These are phyloP conservation scores for Penicillium sp. DNA, from an alignment of 2,329 filamentous ascomycete genomes.

Conservation along the genomic window DNA sequence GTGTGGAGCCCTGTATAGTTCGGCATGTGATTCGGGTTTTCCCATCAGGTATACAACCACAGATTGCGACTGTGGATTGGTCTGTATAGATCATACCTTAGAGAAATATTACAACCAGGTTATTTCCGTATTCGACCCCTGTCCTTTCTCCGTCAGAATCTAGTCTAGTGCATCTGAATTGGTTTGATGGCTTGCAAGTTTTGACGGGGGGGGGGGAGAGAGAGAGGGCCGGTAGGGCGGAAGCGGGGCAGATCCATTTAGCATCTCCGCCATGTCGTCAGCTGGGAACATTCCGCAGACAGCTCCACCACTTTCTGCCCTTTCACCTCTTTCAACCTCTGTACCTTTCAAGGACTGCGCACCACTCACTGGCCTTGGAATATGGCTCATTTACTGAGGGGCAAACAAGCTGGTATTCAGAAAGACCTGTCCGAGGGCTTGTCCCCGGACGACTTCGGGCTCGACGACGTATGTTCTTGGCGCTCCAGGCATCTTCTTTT, in stretches of 20 bases:
- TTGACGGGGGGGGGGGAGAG: too few relatives aligned
- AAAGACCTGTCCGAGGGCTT: slow-evolving; percentile 87
- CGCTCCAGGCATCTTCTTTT: slow-evolving; percentile 37
- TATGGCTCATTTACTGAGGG: slow-evolving; percentile 88
- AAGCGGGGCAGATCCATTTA: slow-evolving; percentile 36
- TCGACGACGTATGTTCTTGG: slow-evolving; percentile 71
- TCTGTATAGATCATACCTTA: background rate
- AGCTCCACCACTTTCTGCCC: slow-evolving; percentile 25
- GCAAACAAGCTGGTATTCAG: slow-evolving; percentile 91
- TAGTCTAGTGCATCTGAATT: background rate
- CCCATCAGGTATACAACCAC: background rate
- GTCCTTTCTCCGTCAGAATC: background rate
- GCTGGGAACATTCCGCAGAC: slow-evolving; percentile 25
- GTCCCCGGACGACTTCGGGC: slow-evolving; percentile 75
- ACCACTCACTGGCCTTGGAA: slow-evolving; percentile 23
- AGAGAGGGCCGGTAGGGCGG: slow-evolving; percentile 23
- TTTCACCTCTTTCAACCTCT: slow-evolving; percentile 14
- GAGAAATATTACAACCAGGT: background rate
- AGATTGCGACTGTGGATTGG: background rate
- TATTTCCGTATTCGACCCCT: background rate
- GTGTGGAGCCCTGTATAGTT: slow-evolving; percentile 13
- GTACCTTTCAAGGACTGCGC: slow-evolving; percentile 11
- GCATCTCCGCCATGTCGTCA: slow-evolving; percentile 38
- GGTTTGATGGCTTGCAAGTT: background rate
- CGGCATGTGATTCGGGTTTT: slow-evolving; percentile 23